Conservation (phyloP, 202 grass and related monocot genomes). For the Panicum hallii region DNA sequence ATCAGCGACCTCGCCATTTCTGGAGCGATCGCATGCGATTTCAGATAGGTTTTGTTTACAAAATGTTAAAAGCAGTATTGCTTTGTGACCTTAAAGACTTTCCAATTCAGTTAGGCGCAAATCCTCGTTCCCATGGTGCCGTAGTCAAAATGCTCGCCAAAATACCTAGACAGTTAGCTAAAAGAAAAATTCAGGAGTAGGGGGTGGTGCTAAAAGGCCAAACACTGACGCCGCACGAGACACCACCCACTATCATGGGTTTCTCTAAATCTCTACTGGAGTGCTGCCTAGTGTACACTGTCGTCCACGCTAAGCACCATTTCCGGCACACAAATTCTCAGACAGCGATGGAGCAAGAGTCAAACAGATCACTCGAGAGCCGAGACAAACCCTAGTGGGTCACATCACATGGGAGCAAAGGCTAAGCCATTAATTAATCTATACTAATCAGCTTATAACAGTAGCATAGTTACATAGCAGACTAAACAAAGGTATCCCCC, state of each 20-base stretch:
- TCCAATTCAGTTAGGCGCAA: not conserved
- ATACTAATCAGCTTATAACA: slow-evolving; percentile 32
- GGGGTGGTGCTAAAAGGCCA: not conserved
- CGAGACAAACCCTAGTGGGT: slow-evolving; percentile 13
- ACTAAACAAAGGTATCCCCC: slow-evolving; percentile 49
- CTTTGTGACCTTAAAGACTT: not conserved
- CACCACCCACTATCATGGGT: slow-evolving; percentile 16
- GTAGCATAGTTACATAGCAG: slow-evolving; percentile 46
- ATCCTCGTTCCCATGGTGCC: not conserved
- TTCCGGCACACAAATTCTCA: not conserved
- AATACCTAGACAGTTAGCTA: not conserved
- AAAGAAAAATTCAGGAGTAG: not conserved
- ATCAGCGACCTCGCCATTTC: not conserved
- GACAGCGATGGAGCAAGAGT: slow-evolving; percentile 1
- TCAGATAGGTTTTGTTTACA: not conserved
- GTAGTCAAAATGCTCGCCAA: not conserved
- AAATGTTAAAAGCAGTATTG: not conserved
- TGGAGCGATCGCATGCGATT: not conserved
- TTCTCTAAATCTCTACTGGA: not conserved
- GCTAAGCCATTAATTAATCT: slow-evolving; percentile 32
- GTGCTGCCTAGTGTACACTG: not conserved
- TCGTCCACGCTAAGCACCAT: slow-evolving; percentile 50
- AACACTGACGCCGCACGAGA: not conserved
- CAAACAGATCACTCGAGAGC: not conserved
- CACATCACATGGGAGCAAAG: slow-evolving; percentile 20